These are phyloP conservation scores for Boletus mariae DNA, from an alignment of 1,284 basidiomycete genomes.

Conservation along the genomic window DNA sequence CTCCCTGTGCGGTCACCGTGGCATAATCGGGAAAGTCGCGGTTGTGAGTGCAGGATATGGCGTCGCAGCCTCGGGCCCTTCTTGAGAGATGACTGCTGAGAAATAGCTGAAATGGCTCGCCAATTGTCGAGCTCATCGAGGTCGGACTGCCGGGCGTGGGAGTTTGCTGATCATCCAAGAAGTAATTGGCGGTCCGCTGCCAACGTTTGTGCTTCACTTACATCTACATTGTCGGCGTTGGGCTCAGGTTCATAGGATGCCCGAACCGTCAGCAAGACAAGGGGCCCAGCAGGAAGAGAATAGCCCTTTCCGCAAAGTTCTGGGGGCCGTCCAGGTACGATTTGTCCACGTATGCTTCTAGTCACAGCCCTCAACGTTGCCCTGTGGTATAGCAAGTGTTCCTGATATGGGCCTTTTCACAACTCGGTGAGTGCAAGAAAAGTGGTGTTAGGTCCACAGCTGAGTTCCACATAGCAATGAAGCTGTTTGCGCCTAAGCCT, in stretches of 20 bases:
- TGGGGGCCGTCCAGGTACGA: conserved; percentile 24
- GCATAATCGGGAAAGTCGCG: conserved; percentile 50
- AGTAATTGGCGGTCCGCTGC: not conserved
- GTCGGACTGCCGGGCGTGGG: conserved; percentile 17
- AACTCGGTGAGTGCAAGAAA: conserved; percentile 48
- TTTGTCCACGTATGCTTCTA: not conserved
- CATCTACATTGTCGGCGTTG: conserved; percentile 6
- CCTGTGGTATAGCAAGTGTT: conserved; percentile 54
- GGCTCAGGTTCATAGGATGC: conserved; percentile 15
- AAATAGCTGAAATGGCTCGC: conserved; percentile 59
- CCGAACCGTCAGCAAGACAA: conserved; percentile 24
- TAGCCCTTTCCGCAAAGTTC: conserved; percentile 24
- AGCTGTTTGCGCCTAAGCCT: conserved; percentile 39
- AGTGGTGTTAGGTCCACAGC: not conserved
- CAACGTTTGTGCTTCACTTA: not conserved
- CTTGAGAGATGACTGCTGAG: conserved; percentile 38
- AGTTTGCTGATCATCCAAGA: conserved; percentile 9
- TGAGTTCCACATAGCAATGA: conserved; percentile 37
- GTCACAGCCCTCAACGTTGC: conserved; percentile 1
- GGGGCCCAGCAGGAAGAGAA: conserved; percentile 17
- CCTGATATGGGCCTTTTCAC: conserved; percentile 57
- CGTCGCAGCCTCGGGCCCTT: conserved; percentile 19
- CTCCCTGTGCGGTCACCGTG: conserved; percentile 62
- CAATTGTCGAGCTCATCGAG: conserved; percentile 46
- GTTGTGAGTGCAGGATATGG: conserved; percentile 41